Conservation (phyloP, 1,284 basidiomycete species). For the Leccinum ponderosum region DNA sequence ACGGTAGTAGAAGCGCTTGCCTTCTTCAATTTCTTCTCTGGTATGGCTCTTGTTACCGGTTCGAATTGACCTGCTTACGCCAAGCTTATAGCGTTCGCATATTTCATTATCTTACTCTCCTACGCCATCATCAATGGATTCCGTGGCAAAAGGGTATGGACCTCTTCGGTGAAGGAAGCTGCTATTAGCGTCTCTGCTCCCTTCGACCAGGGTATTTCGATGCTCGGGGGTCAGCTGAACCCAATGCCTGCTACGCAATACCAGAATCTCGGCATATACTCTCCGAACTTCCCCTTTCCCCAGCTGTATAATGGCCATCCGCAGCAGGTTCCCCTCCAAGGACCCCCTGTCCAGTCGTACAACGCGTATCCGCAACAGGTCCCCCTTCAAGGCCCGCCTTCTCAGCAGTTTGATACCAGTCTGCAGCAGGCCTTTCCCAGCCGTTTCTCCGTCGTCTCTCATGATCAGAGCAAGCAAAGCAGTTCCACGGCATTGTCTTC, state of each 20-base stretch:
- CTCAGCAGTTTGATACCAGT: not conserved
- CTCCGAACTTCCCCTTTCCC: not conserved
- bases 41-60: constrained; percentile 13
- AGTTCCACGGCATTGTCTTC: not conserved
- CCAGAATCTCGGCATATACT: constrained; percentile 3
- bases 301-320: constrained; percentile 8
- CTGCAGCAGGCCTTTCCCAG: not conserved
- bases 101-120: constrained; percentile 21
- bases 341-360: not conserved
- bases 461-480: not conserved
- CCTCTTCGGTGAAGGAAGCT: constrained; percentile 23
- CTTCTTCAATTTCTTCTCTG: constrained; percentile 25
- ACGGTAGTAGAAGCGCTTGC: constrained; percentile 18
- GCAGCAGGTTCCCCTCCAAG: constrained; percentile 1
- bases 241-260: constrained; percentile 4
- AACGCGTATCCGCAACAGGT: not conserved
- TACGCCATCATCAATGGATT: constrained; percentile 25
- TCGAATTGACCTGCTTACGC: not conserved
- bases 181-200: not conserved
- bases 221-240: constrained; percentile 10
- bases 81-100: constrained; percentile 22
- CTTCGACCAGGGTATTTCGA: constrained; percentile 1
- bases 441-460: not conserved
- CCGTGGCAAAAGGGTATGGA: constrained; percentile 26
- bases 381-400: not conserved